These are phyloP conservation scores for Trypanosoma platydactyli DNA, from an alignment of 208 protist genomes.

Conservation along the genomic window DNA sequence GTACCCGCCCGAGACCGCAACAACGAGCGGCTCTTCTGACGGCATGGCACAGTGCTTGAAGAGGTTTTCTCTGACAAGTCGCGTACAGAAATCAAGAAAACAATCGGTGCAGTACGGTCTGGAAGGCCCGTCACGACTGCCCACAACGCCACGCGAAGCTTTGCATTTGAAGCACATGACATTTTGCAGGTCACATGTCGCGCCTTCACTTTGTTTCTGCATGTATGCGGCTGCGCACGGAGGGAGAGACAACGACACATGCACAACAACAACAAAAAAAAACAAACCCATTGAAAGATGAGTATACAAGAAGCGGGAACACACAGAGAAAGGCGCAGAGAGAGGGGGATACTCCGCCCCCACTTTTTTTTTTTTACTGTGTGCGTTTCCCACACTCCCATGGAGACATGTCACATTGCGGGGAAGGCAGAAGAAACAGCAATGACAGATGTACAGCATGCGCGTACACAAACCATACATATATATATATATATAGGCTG, in stretches of 20 bases:
- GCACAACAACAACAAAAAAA: not conserved
- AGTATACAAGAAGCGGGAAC: too few species aligned
- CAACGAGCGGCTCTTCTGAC: slow-evolving; percentile 54
- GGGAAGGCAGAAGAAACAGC: too few species aligned
- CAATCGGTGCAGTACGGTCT: slow-evolving; percentile 79
- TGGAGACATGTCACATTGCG: too few species aligned
- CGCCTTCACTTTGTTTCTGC: too few species aligned
- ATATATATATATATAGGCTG: not conserved
- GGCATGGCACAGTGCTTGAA: slow-evolving; percentile 63
- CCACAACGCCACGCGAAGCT: slow-evolving; percentile 35
- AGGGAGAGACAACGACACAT: not conserved
- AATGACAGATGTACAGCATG: too few species aligned
- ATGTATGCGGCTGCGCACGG: too few species aligned
- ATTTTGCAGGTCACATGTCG: slow-evolving; percentile 8
- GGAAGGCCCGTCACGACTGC: slow-evolving; percentile 59
- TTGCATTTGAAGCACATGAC: slow-evolving; percentile 78
- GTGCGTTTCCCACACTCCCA: not conserved
- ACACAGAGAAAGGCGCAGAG: too few species aligned
- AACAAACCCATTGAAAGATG: too few species aligned
- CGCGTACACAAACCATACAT: not conserved
- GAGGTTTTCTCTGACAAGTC: slow-evolving; percentile 47
- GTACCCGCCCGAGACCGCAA: slow-evolving; percentile 71
- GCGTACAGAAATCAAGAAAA: slow-evolving; percentile 63
- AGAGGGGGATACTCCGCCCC: not conserved
- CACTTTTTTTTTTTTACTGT: not conserved